phyloP scores from a whole-genome alignment of 495 filamentous ascomycete species.

The Lentithecium fluviatile region DNA sequence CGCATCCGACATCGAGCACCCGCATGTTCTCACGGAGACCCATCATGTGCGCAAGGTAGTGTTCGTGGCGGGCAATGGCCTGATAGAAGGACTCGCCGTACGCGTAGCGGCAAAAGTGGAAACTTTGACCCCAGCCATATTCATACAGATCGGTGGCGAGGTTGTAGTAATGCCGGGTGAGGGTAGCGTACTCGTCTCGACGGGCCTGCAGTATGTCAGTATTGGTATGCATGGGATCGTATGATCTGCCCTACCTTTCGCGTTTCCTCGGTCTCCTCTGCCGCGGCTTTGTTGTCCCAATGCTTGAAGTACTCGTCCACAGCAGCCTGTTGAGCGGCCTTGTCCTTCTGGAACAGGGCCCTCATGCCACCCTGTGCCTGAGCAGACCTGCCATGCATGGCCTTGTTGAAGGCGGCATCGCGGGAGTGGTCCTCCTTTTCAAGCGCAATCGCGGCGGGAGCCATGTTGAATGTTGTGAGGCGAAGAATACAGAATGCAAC shows the following conservation, averaged over 20 bases:
- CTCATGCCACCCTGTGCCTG: conserved; percentile 68
- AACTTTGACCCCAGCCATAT: conserved; percentile 90
- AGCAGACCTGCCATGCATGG: conserved; percentile 83
- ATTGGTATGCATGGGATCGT: neutral
- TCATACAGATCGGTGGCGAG: conserved; percentile 97
- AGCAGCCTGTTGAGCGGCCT: conserved; percentile 77
- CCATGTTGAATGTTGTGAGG: conserved; percentile 54
- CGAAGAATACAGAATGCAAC: conserved; percentile 7
- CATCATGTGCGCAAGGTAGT: conserved; percentile 92
- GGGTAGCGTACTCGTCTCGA: conserved; percentile 85
- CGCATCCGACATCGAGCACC: conserved; percentile 95
- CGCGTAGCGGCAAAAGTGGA: conserved; percentile 98
- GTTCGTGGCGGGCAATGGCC: conserved; percentile 95
- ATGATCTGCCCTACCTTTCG: conserved; percentile 60
- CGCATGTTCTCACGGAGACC: conserved; percentile 81
- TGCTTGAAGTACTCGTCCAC: conserved; percentile 99
- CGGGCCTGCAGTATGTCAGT: conserved; percentile 57
- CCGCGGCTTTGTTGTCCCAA: conserved; percentile 91
- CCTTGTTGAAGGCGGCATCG: conserved; percentile 92
- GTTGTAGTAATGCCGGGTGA: conserved; percentile 99
- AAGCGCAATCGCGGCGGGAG: conserved; percentile 70
- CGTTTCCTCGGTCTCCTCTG: conserved; percentile 74
- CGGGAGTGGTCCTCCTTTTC: conserved; percentile 83
- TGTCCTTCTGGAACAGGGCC: conserved; percentile 84
- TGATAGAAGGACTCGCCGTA: conserved; percentile 84